phyloP scores from a whole-genome alignment of 768 basidiomycete genomes.

The Lactifluus pinguis region DNA sequence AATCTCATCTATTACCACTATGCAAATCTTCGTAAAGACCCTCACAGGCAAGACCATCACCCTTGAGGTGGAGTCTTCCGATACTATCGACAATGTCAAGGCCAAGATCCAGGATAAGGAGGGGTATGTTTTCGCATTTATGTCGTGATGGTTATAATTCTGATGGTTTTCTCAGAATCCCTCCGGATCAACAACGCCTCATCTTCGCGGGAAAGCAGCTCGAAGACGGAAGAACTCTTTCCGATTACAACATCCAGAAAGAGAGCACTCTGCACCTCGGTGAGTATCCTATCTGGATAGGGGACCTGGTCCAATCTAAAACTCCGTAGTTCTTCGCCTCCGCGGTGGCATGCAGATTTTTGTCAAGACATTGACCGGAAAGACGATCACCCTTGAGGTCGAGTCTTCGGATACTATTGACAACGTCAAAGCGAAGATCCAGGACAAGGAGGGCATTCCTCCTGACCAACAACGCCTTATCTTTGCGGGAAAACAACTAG shows the following conservation, averaged over 20 bases:
- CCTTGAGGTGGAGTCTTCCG: conserved; percentile 62
- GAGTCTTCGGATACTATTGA: conserved; percentile 73
- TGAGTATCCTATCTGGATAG: conserved; percentile 34
- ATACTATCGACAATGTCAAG: conserved; percentile 65
- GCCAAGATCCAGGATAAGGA: conserved; percentile 88
- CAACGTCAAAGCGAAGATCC: conserved; percentile 76
- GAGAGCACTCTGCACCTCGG: conserved; percentile 51
- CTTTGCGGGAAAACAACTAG: conserved; percentile 92
- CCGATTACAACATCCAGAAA: conserved; percentile 62
- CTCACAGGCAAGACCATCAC: conserved; percentile 73
- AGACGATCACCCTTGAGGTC: conserved; percentile 86
- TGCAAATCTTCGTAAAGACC: conserved; percentile 51
- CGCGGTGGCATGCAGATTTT: conserved; percentile 69
- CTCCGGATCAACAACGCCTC: conserved; percentile 69
- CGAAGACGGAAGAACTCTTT: conserved; percentile 71
- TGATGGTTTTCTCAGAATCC: conserved; percentile 39
- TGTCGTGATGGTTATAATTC: background rate
- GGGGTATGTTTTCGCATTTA: conserved; percentile 36
- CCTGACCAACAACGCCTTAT: conserved; percentile 94
- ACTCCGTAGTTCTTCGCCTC: conserved; percentile 37
- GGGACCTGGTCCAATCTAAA: conserved; percentile 25
- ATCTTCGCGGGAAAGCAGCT: conserved; percentile 82
- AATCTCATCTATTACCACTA: conserved; percentile 19
- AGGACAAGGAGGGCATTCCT: conserved; percentile 79
- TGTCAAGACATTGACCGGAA: conserved; percentile 81